These are phyloP conservation scores for Rhamnella rubrinervis DNA, from an alignment of 331 rosid genomes.

Conservation along the genomic window DNA sequence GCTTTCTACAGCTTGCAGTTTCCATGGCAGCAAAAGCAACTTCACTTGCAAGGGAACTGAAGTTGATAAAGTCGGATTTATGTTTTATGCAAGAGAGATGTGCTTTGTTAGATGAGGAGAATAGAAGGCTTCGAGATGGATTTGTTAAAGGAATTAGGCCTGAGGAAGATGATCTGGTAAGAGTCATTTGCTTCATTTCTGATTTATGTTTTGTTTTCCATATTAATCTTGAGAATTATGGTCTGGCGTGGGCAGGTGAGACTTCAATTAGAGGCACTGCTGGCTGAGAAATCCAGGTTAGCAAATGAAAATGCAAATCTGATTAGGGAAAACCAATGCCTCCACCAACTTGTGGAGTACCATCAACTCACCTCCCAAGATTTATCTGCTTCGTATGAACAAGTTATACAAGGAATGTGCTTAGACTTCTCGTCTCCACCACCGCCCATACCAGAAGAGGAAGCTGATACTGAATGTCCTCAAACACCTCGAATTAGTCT, in stretches of 20 bases:
- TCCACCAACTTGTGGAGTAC: slow-evolving; percentile 90
- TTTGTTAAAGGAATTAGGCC: slow-evolving; percentile 66
- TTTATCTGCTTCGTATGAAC: slow-evolving; percentile 63
- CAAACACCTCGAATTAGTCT: slow-evolving; percentile 36
- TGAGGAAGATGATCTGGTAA: slow-evolving; percentile 91
- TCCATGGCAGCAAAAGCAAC: slow-evolving; percentile 91
- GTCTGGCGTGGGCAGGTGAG: slow-evolving; percentile 55
- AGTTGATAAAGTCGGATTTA: slow-evolving; percentile 63
- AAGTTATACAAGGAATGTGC: slow-evolving; percentile 69
- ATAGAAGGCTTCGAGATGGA: slow-evolving; percentile 76
- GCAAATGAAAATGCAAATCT: slow-evolving; percentile 88
- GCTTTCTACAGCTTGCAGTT: slow-evolving; percentile 58
- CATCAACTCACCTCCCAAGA: slow-evolving; percentile 86
- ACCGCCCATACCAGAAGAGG: slow-evolving; percentile 40
- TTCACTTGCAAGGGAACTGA: slow-evolving; percentile 76
- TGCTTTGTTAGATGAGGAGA: slow-evolving; percentile 80
- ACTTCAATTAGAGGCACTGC: slow-evolving; percentile 93
- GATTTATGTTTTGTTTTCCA: not conserved
- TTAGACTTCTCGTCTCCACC: slow-evolving; percentile 87
- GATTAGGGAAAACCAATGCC: slow-evolving; percentile 87
- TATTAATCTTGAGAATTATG: not conserved
- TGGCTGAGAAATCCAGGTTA: slow-evolving; percentile 84
- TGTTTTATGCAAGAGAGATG: slow-evolving; percentile 84
- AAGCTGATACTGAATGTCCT: slow-evolving; percentile 21
- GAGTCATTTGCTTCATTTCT: not conserved